Percentiles rank a stretch among this genome's conserved stretches.
Evolutionary conservation across 306 rosid genomes (phyloP).

Genomic region (Astragalus glycyphyllos): DNA sequence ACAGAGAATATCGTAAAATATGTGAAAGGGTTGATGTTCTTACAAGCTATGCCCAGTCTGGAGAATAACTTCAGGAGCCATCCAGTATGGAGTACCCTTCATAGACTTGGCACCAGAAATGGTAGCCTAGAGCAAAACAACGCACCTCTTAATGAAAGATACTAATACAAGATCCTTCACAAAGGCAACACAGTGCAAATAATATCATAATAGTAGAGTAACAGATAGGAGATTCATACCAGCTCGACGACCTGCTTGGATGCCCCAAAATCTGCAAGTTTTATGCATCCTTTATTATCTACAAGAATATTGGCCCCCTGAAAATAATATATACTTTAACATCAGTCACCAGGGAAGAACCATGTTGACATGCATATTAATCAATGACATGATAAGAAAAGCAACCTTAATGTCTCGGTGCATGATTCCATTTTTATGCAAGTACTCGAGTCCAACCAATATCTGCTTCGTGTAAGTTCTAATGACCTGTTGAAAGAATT

Average conservation of each 20-base stretch:
- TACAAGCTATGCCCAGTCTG: conserved; percentile 99
- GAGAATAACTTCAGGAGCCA: conserved; percentile 99
- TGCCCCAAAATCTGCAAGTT: conserved; percentile 99
- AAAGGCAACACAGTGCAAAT: conserved; percentile 19
- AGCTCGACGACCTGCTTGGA: conserved; percentile 98
- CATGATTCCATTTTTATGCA: conserved; percentile 96
- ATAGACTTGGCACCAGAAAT: conserved; percentile 98
- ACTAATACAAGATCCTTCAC: conserved; percentile 34
- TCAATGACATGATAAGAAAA: conserved; percentile 31
- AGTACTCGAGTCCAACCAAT: conserved; percentile 88
- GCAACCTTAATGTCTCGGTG: conserved; percentile 97
- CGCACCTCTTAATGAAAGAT: conserved; percentile 40
- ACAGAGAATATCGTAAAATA: conserved; percentile 35
- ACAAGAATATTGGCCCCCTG: conserved; percentile 99
- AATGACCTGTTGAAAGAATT: conserved; percentile 73
- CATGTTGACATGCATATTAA: conserved; percentile 30
- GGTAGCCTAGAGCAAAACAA: conserved; percentile 75
- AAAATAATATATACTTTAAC: conserved; percentile 36
- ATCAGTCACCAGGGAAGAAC: conserved; percentile 34
- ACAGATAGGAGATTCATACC: conserved; percentile 58
- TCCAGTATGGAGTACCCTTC: conserved; percentile 99
- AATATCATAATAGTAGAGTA: conserved; percentile 32
- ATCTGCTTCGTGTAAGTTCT: conserved; percentile 88
- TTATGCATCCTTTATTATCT: conserved; percentile 97
- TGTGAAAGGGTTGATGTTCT: conserved; percentile 55